Conservation (phyloP, 768 basidiomycete genomes). For the Favolaschia claudopus region DNA sequence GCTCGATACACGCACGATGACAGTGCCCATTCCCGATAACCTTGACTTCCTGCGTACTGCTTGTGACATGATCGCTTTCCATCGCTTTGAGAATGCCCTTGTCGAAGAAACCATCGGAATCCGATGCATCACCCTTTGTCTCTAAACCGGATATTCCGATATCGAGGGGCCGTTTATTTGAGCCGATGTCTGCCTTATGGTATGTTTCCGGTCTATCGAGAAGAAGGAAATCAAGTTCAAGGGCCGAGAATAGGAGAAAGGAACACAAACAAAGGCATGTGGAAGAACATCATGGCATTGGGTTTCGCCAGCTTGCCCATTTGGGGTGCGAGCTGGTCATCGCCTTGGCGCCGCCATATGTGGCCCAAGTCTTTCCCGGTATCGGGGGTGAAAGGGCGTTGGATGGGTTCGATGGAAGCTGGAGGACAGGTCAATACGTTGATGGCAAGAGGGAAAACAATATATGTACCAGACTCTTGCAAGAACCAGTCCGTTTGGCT, state of each 20-base stretch:
- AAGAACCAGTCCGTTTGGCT: conserved; percentile 93
- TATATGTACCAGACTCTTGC: conserved; percentile 67
- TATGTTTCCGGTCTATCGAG: conserved; percentile 86
- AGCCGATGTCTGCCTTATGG: conserved; percentile 68
- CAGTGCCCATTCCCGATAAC: conserved; percentile 91
- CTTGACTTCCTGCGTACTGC: conserved; percentile 75
- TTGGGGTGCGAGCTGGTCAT: conserved; percentile 64
- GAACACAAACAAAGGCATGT: conserved; percentile 83
- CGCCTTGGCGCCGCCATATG: conserved; percentile 67
- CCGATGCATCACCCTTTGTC: conserved; percentile 64
- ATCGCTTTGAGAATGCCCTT: conserved; percentile 77
- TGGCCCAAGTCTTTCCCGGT: conserved; percentile 71
- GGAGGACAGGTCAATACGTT: neutral
- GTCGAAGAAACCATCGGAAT: conserved; percentile 84
- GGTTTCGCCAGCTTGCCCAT: conserved; percentile 80
- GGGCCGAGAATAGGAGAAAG: neutral
- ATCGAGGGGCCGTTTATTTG: conserved; percentile 70
- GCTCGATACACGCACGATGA: conserved; percentile 75
- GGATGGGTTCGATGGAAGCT: conserved; percentile 73
- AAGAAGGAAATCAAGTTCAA: neutral
- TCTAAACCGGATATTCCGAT: conserved; percentile 73
- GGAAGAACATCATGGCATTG: conserved; percentile 97
- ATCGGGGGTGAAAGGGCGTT: conserved; percentile 87
- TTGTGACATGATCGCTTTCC: conserved; percentile 71
- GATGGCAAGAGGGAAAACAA: neutral